These are phyloP conservation scores for Colletotrichum cereale DNA, from an alignment of 2,329 filamentous ascomycete genomes.

Conservation along the genomic window DNA sequence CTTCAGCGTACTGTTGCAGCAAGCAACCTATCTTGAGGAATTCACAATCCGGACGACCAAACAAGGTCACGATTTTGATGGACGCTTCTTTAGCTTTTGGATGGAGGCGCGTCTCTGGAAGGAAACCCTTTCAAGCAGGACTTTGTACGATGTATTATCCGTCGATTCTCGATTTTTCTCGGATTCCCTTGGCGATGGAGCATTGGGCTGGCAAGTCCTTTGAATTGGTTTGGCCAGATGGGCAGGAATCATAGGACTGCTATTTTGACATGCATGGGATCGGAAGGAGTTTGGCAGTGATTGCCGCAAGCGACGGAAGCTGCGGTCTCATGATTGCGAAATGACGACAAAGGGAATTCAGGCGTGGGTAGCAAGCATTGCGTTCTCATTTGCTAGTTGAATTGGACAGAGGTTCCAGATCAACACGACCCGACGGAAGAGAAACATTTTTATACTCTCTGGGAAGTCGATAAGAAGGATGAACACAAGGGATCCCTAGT, in stretches of 20 bases:
- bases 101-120: conserved; percentile 13
- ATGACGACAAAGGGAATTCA: conserved; percentile 30
- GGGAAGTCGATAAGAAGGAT: conserved; percentile 3
- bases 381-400: conserved; percentile 24
- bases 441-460: neutral
- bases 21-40: neutral
- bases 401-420: neutral
- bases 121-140: conserved; percentile 19
- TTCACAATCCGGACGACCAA: neutral
- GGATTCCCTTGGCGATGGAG: conserved; percentile 36
- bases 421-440: conserved; percentile 5
- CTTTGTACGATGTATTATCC: conserved; percentile 39
- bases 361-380: conserved; percentile 36
- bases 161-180: conserved; percentile 34
- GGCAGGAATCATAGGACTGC: conserved; percentile 39
- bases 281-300: conserved; percentile 40
- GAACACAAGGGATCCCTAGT: neutral
- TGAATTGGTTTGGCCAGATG: conserved; percentile 26
- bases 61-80: conserved; percentile 14
- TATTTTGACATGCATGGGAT: conserved; percentile 40
- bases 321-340: conserved; percentile 35
- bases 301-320: conserved; percentile 26
- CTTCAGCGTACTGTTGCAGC: too few relatives aligned
- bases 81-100: conserved; percentile 16
- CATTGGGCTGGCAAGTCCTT: conserved; percentile 34